Evolutionary conservation across 2,329 filamentous ascomycete species (phyloP).

Genomic region (Metarhizium guizhouense): DNA sequence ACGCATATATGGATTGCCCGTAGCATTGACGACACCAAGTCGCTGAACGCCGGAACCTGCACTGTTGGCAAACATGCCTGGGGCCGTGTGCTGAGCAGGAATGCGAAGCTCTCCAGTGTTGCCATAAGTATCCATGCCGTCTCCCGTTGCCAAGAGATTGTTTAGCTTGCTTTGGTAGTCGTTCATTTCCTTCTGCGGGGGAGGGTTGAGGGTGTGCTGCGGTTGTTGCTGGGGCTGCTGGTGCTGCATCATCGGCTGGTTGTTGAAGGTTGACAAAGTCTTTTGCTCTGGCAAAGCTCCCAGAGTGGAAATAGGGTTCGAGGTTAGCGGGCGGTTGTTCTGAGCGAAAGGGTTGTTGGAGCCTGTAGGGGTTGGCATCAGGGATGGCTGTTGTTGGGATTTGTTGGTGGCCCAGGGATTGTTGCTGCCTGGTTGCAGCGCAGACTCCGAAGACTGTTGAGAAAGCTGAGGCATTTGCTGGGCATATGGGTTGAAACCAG

Average conservation of each 20-base stretch:
- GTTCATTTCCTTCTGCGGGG: conserved; percentile 43
- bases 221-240: conserved; percentile 29
- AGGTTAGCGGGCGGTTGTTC: conserved; percentile 51
- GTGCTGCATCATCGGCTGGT: conserved; percentile 38
- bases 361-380: conserved; percentile 80
- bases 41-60: conserved; percentile 71
- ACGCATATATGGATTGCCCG: conserved; percentile 81
- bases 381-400: conserved; percentile 45
- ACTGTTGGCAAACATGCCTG: conserved; percentile 93
- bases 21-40: conserved; percentile 58
- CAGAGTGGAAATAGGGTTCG: conserved; percentile 56
- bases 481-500: conserved; percentile 46
- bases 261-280: conserved; percentile 52
- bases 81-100: conserved; percentile 90
- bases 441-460: conserved; percentile 42
- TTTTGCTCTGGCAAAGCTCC: conserved; percentile 76
- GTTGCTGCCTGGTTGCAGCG: conserved; percentile 72
- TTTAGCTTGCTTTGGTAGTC: conserved; percentile 73
- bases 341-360: conserved; percentile 97
- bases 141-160: conserved; percentile 72
- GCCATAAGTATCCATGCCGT: conserved; percentile 94
- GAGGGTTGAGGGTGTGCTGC: conserved; percentile 21
- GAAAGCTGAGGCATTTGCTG: conserved; percentile 32
- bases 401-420: conserved; percentile 79
- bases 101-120: conserved; percentile 96